phyloP scores from a whole-genome alignment of 441 rosid genomes.

The Bruguiera hainesii region DNA sequence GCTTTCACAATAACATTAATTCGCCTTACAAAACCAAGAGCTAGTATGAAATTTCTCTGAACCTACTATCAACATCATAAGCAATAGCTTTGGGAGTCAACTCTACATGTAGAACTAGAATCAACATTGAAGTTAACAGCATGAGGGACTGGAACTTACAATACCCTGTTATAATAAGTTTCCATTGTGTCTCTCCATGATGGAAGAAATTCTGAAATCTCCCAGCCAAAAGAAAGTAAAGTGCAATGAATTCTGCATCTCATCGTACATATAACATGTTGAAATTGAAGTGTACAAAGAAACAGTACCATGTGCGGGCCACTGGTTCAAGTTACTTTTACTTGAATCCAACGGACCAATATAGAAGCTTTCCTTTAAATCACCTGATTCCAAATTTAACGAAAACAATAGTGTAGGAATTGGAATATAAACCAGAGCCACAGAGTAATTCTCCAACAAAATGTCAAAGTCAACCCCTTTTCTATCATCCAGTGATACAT shows the following conservation, averaged over 20 bases:
- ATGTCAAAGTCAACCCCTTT: background rate
- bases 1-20: too few species aligned
- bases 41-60: background rate
- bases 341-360: slow-evolving; percentile 41
- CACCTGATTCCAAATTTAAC: slow-evolving; percentile 39
- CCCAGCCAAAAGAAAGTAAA: slow-evolving; percentile 21
- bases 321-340: slow-evolving; percentile 49
- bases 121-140: background rate
- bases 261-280: background rate
- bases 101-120: background rate
- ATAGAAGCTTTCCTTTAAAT: slow-evolving; percentile 70
- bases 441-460: background rate
- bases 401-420: background rate
- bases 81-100: background rate
- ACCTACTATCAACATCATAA: background rate
- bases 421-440: background rate
- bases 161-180: slow-evolving; percentile 39
- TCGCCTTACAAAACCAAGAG: background rate
- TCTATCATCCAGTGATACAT: too few species aligned
- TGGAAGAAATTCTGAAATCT: slow-evolving; percentile 58
- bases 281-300: background rate
- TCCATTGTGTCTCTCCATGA: slow-evolving; percentile 69
- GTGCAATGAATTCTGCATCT: background rate
- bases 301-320: slow-evolving; percentile 65
- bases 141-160: slow-evolving; percentile 36